Evolutionary conservation across 192 early-diverging fungal species (phyloP), one percentile per base, ranked within the genome.

Genomic region (Coemansia sp.): DNA sequence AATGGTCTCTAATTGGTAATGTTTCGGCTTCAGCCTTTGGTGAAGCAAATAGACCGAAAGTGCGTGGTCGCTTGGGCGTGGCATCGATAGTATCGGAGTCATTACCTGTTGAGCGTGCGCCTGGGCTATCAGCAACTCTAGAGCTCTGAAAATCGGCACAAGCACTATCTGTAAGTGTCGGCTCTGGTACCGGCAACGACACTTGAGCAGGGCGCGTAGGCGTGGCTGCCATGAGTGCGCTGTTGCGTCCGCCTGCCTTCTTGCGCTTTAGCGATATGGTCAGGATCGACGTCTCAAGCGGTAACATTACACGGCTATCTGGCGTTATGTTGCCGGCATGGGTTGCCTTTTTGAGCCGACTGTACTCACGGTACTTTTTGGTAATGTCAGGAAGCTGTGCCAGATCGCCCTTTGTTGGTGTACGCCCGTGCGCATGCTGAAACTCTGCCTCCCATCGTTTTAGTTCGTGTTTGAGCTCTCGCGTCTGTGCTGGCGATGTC

Each of bases 391-490:
- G 68, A 8, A 49, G 60, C 19, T 63, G 61, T 7, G 39, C 11
- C 23, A 80, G 58, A 43, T 80, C 77, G 15, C 39, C 38, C 12
- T 74, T 74, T n/a, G 64, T 68, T 7, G 77, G 72, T 2, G 45
- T 45, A 2, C 77, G 77, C 10, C 77, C 72, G 23, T 80, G 60
- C 10, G 53, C 61, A 29, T 39, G 61, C 37, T 67, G 54, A 32
- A 80, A 80, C 47, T 41, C 62, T 1, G 68, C 65, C 55, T 80
- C 77, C 77, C 77, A 80, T 53, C 45, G 52, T 48, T 80, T 80
- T 45, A 80, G 65, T 61, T 74, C 72, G 25, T 80, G 69, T 62
- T 80, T 80, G 48, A 80, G 72, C 23, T 69, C 48, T 23, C 58
- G 63, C 35, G 67, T 50, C 4, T 52, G 56, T 10, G 39, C 3